Percentiles rank a stretch among this genome's conserved stretches.
phyloP scores from a whole-genome alignment of 345 rosid species.

The Hibiscus tridactylites region DNA sequence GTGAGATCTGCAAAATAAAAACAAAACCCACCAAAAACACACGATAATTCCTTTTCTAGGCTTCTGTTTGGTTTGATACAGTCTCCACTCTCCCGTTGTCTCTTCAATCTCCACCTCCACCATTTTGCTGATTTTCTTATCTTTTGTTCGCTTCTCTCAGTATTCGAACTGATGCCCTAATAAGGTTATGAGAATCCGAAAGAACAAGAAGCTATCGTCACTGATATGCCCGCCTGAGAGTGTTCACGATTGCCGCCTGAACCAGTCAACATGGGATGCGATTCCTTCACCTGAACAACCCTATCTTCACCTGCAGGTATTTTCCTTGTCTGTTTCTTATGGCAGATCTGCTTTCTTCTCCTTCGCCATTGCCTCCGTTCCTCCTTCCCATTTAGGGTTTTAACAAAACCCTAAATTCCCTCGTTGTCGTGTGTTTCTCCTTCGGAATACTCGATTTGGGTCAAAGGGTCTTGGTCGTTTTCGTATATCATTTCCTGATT shows the following conservation, averaged over 20 bases:
- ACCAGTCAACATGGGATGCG: slow-evolving; percentile 99
- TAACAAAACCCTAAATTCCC: slow-evolving; percentile 51
- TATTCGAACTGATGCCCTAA: background rate
- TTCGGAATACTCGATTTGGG: slow-evolving; percentile 36
- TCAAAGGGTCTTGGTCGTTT: slow-evolving; percentile 41
- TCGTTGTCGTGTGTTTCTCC: slow-evolving; percentile 22
- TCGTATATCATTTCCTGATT: slow-evolving; percentile 10
- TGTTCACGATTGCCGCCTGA: slow-evolving; percentile 64
- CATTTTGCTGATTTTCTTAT: background rate
- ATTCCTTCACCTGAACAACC: slow-evolving; percentile 26
- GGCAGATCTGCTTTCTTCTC: slow-evolving; percentile 29
- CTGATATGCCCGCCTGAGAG: slow-evolving; percentile 25
- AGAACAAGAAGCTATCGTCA: slow-evolving; percentile 61
- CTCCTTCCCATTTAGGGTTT: slow-evolving; percentile 26
- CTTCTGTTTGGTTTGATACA: background rate
- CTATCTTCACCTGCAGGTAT: slow-evolving; percentile 26
- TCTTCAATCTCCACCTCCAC: background rate
- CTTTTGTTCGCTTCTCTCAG: background rate
- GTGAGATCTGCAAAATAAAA: background rate
- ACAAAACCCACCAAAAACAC: background rate
- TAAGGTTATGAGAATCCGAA: slow-evolving; percentile 72
- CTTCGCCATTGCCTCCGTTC: slow-evolving; percentile 10
- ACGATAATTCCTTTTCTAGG: background rate
- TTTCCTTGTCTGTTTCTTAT: background rate
- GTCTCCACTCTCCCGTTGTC: background rate